A percentile compares a stretch with the other conserved stretches of the same genome.
phyloP scores from a whole-genome alignment of 2,329 filamentous ascomycete species.

The Ophiognomonia clavigignenti-juglandacearum region DNA sequence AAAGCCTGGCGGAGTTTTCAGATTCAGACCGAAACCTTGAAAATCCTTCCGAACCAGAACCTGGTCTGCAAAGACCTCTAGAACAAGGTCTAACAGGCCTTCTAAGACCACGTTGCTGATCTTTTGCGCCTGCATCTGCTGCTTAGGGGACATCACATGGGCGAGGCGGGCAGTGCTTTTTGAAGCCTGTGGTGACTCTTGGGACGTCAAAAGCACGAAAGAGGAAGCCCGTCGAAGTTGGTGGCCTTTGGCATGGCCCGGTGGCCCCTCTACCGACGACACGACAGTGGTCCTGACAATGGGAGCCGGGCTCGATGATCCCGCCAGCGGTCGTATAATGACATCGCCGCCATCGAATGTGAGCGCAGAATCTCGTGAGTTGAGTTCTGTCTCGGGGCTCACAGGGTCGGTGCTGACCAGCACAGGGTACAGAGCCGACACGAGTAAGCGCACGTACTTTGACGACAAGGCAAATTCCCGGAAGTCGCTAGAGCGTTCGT shows the following conservation, averaged over 20 bases:
- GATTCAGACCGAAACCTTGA: conserved; percentile 75
- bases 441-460: conserved; percentile 73
- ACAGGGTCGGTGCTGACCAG: conserved; percentile 83
- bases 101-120: conserved; percentile 69
- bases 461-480: conserved; percentile 77
- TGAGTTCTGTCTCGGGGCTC: conserved; percentile 79
- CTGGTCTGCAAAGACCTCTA: conserved; percentile 81
- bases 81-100: conserved; percentile 69
- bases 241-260: conserved; percentile 44
- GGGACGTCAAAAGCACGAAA: conserved; percentile 79
- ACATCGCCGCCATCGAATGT: conserved; percentile 85
- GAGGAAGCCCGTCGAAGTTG: conserved; percentile 78
- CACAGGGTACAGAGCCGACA: conserved; percentile 79
- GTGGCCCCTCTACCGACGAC: conserved; percentile 43
- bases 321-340: conserved; percentile 68
- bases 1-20: conserved; percentile 87
- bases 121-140: conserved; percentile 42
- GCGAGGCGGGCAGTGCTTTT: conserved; percentile 57
- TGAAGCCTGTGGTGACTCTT: conserved; percentile 52
- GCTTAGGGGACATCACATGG: conserved; percentile 56
- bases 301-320: conserved; percentile 56
- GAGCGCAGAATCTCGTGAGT: conserved; percentile 72
- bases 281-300: conserved; percentile 68
- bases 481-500: conserved; percentile 71
- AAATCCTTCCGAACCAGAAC: conserved; percentile 86